A percentile compares a stretch with the other conserved stretches of the same genome.
phyloP scores from a whole-genome alignment of 225 moss, liverwort and hornwort genomes.

The Physcomitrium patens region DNA sequence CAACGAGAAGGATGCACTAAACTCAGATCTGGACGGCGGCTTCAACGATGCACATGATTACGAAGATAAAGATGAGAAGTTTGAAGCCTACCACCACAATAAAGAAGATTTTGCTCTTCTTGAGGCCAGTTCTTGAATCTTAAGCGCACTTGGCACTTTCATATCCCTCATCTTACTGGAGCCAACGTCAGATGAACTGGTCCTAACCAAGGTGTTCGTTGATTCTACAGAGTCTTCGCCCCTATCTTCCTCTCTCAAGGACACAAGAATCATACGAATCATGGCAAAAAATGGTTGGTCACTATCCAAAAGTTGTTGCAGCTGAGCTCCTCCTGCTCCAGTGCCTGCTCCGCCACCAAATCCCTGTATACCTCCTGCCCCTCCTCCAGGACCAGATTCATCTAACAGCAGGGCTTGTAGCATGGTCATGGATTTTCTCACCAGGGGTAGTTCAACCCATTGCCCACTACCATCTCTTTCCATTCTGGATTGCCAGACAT shows the following conservation, averaged over 20 bases:
- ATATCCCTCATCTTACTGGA: slow-evolving; percentile 45
- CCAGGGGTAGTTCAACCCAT: slow-evolving; percentile 83
- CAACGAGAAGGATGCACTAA: slow-evolving; percentile 9
- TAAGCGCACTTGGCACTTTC: slow-evolving; percentile 52
- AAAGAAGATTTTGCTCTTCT: slow-evolving; percentile 80
- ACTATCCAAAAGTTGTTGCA: slow-evolving; percentile 93
- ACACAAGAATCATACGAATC: slow-evolving; percentile 89
- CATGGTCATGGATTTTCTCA: slow-evolving; percentile 86
- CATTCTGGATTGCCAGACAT: slow-evolving; percentile 73
- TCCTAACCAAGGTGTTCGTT: slow-evolving; percentile 28
- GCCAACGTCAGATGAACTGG: slow-evolving; percentile 35
- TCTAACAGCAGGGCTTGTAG: slow-evolving; percentile 90
- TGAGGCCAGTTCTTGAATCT: slow-evolving; percentile 62
- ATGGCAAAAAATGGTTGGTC: slow-evolving; percentile 99
- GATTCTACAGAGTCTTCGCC: slow-evolving; percentile 39
- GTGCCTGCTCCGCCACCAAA: slow-evolving; percentile 97
- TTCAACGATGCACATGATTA: neutral
- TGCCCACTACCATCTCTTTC: slow-evolving; percentile 77
- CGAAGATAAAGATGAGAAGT: neutral
- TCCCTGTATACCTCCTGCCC: slow-evolving; percentile 74
- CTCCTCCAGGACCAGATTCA: slow-evolving; percentile 96
- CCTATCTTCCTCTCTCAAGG: slow-evolving; percentile 86
- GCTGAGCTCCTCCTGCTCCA: slow-evolving; percentile 94
- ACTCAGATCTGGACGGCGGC: slow-evolving; percentile 3
- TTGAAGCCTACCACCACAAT: slow-evolving; percentile 78